Conservation (phyloP, 2,329 filamentous ascomycete species). For the Plectosphaerella sp. region DNA sequence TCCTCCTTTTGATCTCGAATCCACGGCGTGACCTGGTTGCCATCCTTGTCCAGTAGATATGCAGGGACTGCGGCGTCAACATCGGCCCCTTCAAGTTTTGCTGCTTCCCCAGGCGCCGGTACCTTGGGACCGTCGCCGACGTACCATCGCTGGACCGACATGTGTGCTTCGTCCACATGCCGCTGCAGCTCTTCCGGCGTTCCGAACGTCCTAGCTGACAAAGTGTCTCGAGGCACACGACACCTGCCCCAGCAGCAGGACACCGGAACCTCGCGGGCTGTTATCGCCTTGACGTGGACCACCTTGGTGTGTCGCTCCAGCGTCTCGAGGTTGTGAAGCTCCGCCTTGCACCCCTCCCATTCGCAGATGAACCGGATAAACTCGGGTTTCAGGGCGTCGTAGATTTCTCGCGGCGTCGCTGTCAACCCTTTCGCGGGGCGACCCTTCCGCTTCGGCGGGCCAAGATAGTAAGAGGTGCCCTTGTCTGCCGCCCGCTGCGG, state of each 20-base stretch:
- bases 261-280: constrained; percentile 7
- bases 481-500: constrained; percentile 19
- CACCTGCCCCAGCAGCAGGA: constrained; percentile 38
- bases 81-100: constrained; percentile 10
- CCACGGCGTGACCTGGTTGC: constrained; percentile 55
- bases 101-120: constrained; percentile 1
- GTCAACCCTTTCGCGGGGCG: constrained; percentile 34
- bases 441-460: constrained; percentile 32
- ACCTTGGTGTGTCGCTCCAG: constrained; percentile 47
- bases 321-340: constrained; percentile 59
- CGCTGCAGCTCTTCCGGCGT: constrained; percentile 29
- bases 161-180: constrained; percentile 51
- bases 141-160: constrained; percentile 51
- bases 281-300: constrained; percentile 35
- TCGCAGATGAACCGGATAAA: constrained; percentile 55
- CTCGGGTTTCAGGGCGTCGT: constrained; percentile 32
- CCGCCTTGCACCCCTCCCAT: constrained; percentile 54
- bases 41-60: constrained; percentile 48
- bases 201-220: background rate
- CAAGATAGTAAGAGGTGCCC: constrained; percentile 6
- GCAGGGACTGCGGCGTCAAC: constrained; percentile 28
- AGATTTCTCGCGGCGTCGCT: constrained; percentile 34
- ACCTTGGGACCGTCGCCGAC: constrained; percentile 50
- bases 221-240: constrained; percentile 11
- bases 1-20: constrained; percentile 48